These are phyloP conservation scores for Stenogyne calaminthoides DNA, from an alignment of 305 asterid genomes.

Conservation along the genomic window DNA sequence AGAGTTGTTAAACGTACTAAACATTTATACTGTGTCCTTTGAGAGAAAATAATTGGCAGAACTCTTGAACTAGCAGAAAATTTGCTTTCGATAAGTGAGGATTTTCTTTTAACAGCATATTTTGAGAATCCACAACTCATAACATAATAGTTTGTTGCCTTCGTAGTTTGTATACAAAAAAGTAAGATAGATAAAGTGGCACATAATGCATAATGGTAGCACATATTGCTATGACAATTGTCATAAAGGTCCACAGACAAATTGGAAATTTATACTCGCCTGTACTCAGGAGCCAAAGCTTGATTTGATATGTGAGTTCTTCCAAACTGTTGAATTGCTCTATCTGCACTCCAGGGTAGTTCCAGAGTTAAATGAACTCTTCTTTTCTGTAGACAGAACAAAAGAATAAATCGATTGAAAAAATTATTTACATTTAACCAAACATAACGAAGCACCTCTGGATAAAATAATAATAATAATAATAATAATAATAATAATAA, in stretches of 20 bases:
- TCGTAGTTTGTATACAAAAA: not conserved
- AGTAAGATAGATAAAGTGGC: not conserved
- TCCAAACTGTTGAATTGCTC: constrained; percentile 99
- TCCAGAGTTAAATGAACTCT: too few relatives aligned
- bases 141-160: not conserved
- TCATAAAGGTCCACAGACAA: constrained; percentile 10
- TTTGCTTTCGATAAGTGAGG: not conserved
- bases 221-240: constrained; percentile 17
- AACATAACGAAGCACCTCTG: constrained; percentile 21
- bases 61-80: too few relatives aligned
- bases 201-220: not conserved
- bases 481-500: too few relatives aligned
- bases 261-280: constrained; percentile 49
- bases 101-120: constrained; percentile 20
- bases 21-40: too few relatives aligned
- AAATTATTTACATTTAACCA: constrained; percentile 24
- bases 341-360: too few relatives aligned
- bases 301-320: constrained; percentile 98
- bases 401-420: constrained; percentile 30
- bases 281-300: constrained; percentile 96
- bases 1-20: too few relatives aligned
- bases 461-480: not conserved
- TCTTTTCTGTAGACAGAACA: too few relatives aligned
- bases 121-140: constrained; percentile 20
- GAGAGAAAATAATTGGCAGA: too few relatives aligned